phyloP scores from a whole-genome alignment of 805 yeast species.

The Tanozyma kutaoensis region DNA sequence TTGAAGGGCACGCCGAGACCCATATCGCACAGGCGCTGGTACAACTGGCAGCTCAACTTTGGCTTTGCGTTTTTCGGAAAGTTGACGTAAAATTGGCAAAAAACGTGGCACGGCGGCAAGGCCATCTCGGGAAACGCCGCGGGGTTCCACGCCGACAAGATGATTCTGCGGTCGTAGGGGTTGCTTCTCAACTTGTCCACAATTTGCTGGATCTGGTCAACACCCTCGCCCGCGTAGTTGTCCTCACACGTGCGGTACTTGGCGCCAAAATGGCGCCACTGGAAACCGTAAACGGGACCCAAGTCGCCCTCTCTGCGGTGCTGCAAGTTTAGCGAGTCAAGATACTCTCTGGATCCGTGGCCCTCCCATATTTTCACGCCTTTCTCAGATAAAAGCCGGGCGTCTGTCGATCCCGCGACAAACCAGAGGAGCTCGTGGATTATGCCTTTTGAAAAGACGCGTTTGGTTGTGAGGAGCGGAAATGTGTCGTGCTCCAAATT shows the following conservation, averaged over 20 bases:
- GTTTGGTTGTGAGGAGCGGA: constrained; percentile 88
- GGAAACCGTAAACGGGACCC: constrained; percentile 98
- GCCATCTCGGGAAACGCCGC: constrained; percentile 93
- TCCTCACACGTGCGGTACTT: constrained; percentile 76
- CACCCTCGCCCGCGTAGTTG: constrained; percentile 80
- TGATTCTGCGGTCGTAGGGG: constrained; percentile 91
- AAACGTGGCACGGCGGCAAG: constrained; percentile 95
- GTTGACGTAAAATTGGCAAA: constrained; percentile 87
- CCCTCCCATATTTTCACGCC: constrained; percentile 99
- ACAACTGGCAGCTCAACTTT: constrained; percentile 72
- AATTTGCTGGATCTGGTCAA: constrained; percentile 76
- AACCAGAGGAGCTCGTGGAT: constrained; percentile 91
- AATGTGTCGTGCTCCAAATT: constrained; percentile 56
- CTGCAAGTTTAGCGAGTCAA: constrained; percentile 70
- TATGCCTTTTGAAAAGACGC: constrained; percentile 81
- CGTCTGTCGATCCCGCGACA: constrained; percentile 80
- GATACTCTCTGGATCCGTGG: constrained; percentile 84
- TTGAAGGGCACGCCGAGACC: constrained; percentile 99
- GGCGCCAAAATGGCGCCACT: constrained; percentile 99
- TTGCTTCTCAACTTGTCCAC: constrained; percentile 70
- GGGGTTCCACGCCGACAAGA: constrained; percentile 97
- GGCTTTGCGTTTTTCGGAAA: constrained; percentile 48
- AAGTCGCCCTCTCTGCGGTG: constrained; percentile 84
- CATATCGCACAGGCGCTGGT: constrained; percentile 98
- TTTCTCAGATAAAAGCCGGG: constrained; percentile 58